Percentiles rank a stretch among this genome's conserved stretches.
Conservation (phyloP, 108 stramenopile species). For the Heterococcus sp. region DNA sequence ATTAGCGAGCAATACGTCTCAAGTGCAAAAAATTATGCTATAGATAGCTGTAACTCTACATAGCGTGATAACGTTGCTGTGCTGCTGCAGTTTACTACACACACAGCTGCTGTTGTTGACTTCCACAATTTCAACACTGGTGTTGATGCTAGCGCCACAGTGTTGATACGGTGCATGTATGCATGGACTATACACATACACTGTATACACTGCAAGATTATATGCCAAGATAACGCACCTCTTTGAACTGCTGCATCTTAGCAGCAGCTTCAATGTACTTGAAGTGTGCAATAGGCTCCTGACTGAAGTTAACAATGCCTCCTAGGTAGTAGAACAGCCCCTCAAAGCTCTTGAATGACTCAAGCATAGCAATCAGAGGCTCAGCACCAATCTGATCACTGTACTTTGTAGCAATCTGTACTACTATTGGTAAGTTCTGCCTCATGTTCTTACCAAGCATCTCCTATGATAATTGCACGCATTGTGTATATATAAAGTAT, state of each 20-base stretch:
- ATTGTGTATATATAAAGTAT: not conserved
- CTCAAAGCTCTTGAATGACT: constrained; percentile 89
- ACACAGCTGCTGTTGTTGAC: no score
- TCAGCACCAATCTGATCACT: constrained; percentile 93
- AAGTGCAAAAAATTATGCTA: no score
- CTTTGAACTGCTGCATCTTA: constrained; percentile 59
- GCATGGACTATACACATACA: no score
- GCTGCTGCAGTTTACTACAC: no score
- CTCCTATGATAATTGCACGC: constrained; percentile 66
- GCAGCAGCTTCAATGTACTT: constrained; percentile 80
- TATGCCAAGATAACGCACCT: no score
- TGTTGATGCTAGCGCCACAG: no score
- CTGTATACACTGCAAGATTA: no score
- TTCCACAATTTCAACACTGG: no score
- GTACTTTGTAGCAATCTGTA: constrained; percentile 95
- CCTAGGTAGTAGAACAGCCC: constrained; percentile 83
- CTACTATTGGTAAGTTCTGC: constrained; percentile 75
- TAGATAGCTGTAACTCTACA: no score
- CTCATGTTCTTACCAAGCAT: constrained; percentile 79
- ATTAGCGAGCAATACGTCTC: no score
- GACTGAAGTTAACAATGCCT: constrained; percentile 91
- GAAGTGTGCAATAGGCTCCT: constrained; percentile 96
- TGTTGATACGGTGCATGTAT: no score
- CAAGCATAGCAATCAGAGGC: constrained; percentile 88
- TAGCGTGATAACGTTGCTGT: no score